Conservation (phyloP, 441 rosid species). For the Gossypium trilobum region DNA sequence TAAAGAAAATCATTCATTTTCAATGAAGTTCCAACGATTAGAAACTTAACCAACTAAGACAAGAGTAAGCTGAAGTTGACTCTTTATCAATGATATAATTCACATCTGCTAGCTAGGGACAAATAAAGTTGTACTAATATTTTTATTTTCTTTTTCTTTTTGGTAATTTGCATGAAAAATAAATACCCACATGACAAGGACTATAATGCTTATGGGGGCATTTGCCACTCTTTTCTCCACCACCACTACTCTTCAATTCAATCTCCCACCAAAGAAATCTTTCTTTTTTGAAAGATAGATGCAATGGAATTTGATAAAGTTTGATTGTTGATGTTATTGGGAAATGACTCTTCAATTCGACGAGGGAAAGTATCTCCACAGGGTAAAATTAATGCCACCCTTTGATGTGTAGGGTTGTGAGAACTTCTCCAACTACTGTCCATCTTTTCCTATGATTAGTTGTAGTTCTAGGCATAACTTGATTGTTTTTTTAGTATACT, state of each 20-base stretch:
- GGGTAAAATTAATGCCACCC: background rate
- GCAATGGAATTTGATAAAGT: background rate
- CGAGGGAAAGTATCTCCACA: background rate
- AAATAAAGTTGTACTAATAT: background rate
- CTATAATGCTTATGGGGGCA: background rate
- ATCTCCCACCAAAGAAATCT: slow-evolving; percentile 7
- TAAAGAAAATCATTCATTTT: background rate
- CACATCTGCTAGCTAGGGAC: background rate
- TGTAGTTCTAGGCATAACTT: background rate
- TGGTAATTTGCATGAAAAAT: background rate
- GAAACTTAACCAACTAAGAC: background rate
- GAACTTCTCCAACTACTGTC: background rate
- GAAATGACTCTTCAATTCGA: slow-evolving; percentile 12
- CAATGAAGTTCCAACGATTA: background rate
- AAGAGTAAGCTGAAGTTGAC: background rate
- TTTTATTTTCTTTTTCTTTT: background rate
- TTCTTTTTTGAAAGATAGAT: background rate
- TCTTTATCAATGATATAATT: background rate
- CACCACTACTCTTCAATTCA: slow-evolving; percentile 17
- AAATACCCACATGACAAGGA: background rate
- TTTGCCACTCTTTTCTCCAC: background rate
- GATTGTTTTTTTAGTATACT: background rate
- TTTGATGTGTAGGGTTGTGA: background rate
- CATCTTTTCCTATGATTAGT: too few species aligned
- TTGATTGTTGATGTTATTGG: slow-evolving; percentile 4